A percentile compares a stretch with the other conserved stretches of the same genome.
Evolutionary conservation across 148 eudicot genomes (phyloP).

Genomic region (Polygonum aviculare): DNA sequence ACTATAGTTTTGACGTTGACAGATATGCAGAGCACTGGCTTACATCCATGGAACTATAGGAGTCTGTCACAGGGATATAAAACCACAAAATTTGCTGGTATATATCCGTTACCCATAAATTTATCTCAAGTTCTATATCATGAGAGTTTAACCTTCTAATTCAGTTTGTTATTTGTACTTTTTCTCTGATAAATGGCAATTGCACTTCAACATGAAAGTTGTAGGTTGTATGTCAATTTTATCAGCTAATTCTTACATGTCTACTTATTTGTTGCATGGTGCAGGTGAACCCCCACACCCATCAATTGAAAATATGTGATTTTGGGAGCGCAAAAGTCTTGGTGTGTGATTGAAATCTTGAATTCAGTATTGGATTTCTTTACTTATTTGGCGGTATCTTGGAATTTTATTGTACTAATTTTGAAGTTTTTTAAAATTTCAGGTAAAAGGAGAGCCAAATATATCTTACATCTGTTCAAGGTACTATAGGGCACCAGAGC

Average conservation of each 20-base stretch:
- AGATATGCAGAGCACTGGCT: conserved; percentile 63
- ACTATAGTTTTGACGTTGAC: conserved; percentile 6
- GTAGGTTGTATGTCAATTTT: neutral
- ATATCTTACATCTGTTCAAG: conserved; percentile 89
- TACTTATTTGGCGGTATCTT: neutral
- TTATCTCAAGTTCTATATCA: neutral
- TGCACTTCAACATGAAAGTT: neutral
- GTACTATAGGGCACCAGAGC: conserved; percentile 88
- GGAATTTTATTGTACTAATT: neutral
- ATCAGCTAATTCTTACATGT: neutral
- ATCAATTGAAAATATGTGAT: conserved; percentile 76
- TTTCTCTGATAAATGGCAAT: neutral
- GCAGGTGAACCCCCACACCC: conserved; percentile 87
- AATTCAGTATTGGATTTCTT: neutral
- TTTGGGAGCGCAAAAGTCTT: conserved; percentile 94
- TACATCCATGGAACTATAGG: conserved; percentile 58
- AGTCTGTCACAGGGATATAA: conserved; percentile 65
- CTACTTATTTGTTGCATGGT: neutral
- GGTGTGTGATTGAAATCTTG: conserved; percentile 29
- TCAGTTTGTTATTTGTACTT: neutral
- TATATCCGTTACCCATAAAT: neutral
- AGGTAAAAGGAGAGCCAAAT: conserved; percentile 94
- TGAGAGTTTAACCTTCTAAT: neutral
- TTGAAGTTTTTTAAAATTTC: conserved; percentile 9
- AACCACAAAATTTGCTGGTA: conserved; percentile 74